A percentile compares a stretch with the other conserved stretches of the same genome.
phyloP scores from a whole-genome alignment of 1,139 yeast species.

The Neolecta irregularis region DNA sequence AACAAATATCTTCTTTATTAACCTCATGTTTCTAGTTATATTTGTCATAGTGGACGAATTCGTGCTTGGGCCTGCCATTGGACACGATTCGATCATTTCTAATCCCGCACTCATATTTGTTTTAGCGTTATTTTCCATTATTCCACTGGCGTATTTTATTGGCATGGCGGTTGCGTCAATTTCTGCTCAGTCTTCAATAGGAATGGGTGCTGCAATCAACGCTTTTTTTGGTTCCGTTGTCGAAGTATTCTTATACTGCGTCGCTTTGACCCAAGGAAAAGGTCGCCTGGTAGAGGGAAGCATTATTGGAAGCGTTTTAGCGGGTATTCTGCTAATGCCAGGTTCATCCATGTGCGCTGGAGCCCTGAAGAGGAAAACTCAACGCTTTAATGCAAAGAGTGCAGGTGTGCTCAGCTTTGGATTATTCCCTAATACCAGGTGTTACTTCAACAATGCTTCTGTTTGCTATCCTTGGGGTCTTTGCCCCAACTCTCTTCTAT shows the following conservation, averaged over 20 bases:
- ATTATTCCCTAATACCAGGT: no score
- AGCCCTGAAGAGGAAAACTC: conserved; percentile 79
- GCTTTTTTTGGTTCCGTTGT: conserved; percentile 95
- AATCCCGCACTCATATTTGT: conserved; percentile 46
- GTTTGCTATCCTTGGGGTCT: conserved; percentile 80
- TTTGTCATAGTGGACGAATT: conserved; percentile 74
- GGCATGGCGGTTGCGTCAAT: conserved; percentile 99
- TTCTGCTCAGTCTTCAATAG: conserved; percentile 97
- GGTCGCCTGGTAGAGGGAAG: conserved; percentile 91
- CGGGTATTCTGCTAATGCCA: conserved; percentile 80
- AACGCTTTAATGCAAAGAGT: conserved; percentile 83
- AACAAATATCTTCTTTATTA: conserved; percentile 82
- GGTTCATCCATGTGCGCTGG: conserved; percentile 97
- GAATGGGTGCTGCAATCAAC: conserved; percentile 96
- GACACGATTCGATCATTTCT: conserved; percentile 38
- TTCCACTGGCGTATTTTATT: conserved; percentile 89
- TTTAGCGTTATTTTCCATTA: conserved; percentile 65
- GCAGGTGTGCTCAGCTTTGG: no score
- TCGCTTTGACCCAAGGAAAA: conserved; percentile 72
- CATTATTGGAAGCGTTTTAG: conserved; percentile 87
- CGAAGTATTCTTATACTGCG: conserved; percentile 81
- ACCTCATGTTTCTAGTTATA: conserved; percentile 59
- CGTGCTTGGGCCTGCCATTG: conserved; percentile 39
- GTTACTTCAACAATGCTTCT: conserved; percentile 91
- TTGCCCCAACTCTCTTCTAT: conserved; percentile 83